These are phyloP conservation scores for Ceratobasidium sp. DNA, from an alignment of 1,284 basidiomycete genomes.

Conservation along the genomic window DNA sequence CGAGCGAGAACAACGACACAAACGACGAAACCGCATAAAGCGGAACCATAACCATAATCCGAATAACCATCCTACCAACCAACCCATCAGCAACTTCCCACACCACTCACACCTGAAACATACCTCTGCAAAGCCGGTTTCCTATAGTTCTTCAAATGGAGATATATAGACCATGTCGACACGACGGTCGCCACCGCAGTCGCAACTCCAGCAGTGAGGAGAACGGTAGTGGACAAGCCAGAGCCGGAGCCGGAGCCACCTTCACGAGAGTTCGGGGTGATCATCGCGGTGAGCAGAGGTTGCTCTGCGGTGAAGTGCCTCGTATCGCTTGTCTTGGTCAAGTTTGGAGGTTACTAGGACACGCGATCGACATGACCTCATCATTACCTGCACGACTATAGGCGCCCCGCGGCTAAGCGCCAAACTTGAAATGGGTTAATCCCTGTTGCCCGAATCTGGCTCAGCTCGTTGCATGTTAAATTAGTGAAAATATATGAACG, in stretches of 20 bases:
- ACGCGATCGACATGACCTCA: conserved; percentile 41
- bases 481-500: background rate
- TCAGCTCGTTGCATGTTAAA: background rate
- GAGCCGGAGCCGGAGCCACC: conserved; percentile 40
- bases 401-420: no score
- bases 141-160: conserved; percentile 69
- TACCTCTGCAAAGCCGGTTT: conserved; percentile 84
- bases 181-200: conserved; percentile 41
- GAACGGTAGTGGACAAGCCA: conserved; percentile 13
- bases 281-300: no score
- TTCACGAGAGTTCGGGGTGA: background rate
- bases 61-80: conserved; percentile 81
- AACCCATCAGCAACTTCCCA: conserved; percentile 5
- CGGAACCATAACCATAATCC: conserved; percentile 98
- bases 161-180: conserved; percentile 34
- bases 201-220: conserved; percentile 29
- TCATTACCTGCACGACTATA: no score
- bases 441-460: background rate
- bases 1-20: conserved; percentile 93
- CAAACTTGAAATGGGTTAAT: background rate
- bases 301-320: no score
- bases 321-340: no score
- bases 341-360: no score
- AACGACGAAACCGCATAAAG: conserved; percentile 91
- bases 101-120: conserved; percentile 46